phyloP scores from a whole-genome alignment of 2,329 filamentous ascomycete genomes.

The Colletotrichum tabaci region DNA sequence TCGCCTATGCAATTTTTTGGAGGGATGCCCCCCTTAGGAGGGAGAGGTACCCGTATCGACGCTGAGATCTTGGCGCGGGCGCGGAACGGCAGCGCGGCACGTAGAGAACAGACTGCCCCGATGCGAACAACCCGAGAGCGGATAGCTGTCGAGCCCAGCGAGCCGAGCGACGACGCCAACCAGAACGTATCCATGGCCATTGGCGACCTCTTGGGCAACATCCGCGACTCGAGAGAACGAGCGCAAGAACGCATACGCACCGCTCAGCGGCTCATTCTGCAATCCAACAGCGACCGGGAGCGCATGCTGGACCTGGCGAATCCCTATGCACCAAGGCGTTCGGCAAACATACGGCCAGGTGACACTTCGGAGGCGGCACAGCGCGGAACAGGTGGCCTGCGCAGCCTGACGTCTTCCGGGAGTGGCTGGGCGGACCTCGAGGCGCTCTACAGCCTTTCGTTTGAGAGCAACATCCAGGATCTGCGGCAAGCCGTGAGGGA shows the following conservation, averaged over 20 bases:
- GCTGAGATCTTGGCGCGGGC: constrained; percentile 49
- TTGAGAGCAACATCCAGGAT: constrained; percentile 49
- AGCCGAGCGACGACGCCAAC: constrained; percentile 41
- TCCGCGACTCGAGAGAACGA: constrained; percentile 55
- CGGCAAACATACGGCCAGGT: constrained; percentile 26
- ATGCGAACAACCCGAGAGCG: constrained; percentile 23
- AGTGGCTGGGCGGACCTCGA: constrained; percentile 60
- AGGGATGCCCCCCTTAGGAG: constrained; percentile 19
- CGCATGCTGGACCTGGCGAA: constrained; percentile 27
- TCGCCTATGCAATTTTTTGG: constrained; percentile 16
- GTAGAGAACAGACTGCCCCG: constrained; percentile 25
- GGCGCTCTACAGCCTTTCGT: constrained; percentile 56
- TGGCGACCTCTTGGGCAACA: constrained; percentile 56
- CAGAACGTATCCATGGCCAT: constrained; percentile 55
- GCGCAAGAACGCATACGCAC: constrained; percentile 53
- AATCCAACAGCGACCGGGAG: constrained; percentile 35
- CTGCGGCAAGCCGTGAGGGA: constrained; percentile 48
- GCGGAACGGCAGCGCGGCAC: constrained; percentile 51
- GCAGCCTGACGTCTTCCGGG: constrained; percentile 18
- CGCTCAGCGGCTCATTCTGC: constrained; percentile 50
- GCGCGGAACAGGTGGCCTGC: constrained; percentile 21
- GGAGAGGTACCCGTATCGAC: constrained; percentile 26
- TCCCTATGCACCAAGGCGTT: constrained; percentile 29
- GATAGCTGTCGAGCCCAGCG: constrained; percentile 6
- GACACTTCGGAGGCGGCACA: constrained; percentile 22